Conservation (phyloP, 306 rosid genomes). For the Vicia faba region DNA sequence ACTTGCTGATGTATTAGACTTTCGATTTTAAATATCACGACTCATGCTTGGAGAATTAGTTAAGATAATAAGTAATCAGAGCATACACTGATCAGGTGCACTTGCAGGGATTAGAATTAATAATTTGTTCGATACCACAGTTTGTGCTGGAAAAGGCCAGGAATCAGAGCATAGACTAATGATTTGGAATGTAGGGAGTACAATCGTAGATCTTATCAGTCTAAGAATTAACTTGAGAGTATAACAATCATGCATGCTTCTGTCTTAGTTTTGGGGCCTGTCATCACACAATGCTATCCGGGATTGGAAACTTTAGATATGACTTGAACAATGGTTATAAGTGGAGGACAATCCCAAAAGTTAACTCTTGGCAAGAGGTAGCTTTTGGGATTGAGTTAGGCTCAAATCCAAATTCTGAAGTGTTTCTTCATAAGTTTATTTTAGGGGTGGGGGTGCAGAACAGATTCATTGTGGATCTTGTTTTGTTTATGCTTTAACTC, state of each 20-base stretch:
- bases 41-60: slow-evolving; percentile 11
- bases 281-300: background rate
- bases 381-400: slow-evolving; percentile 12
- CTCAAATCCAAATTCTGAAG: background rate
- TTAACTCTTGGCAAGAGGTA: background rate
- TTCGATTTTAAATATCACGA: slow-evolving; percentile 5
- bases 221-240: background rate
- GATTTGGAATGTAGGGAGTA: background rate
- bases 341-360: slow-evolving; percentile 1
- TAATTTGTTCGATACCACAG: background rate
- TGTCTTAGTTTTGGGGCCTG: background rate
- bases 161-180: background rate
- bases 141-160: background rate
- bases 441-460: background rate
- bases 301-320: background rate
- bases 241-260: background rate
- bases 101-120: slow-evolving; percentile 21
- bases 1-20: slow-evolving; percentile 14
- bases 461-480: slow-evolving; percentile 18
- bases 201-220: background rate
- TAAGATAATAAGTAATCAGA: slow-evolving; percentile 23
- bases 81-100: slow-evolving; percentile 19
- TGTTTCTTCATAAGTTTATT: background rate
- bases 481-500: background rate
- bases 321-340: background rate